Percentiles rank a stretch among this genome's conserved stretches.
phyloP scores from a whole-genome alignment of 768 basidiomycete genomes.

The Russula abietina region DNA sequence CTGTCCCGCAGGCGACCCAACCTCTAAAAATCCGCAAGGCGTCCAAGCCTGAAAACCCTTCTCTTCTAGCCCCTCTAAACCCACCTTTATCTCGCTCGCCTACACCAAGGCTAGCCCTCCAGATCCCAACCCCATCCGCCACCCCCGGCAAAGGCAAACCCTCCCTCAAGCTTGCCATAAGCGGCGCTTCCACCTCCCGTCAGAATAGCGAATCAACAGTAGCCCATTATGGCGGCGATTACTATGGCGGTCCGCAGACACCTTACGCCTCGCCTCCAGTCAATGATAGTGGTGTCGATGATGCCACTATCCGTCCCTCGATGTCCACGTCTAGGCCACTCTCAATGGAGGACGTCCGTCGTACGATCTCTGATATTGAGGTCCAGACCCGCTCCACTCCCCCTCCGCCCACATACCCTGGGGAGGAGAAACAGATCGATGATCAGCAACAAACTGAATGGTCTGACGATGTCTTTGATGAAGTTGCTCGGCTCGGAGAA shows the following conservation, averaged over 20 bases:
- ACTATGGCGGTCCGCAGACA: conserved; percentile 25
- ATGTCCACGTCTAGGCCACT: conserved; percentile 21
- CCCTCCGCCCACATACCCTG: conserved; percentile 27
- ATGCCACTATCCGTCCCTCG: conserved; percentile 40
- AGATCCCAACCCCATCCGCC: conserved; percentile 27
- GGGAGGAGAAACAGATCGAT: conserved; percentile 32
- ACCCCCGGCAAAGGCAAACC: conserved; percentile 22
- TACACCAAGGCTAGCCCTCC: conserved; percentile 31
- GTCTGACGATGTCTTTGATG: conserved; percentile 70
- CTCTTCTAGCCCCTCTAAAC: conserved; percentile 21
- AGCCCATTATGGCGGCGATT: conserved; percentile 19
- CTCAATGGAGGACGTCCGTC: conserved; percentile 27
- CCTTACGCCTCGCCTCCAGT: conserved; percentile 20
- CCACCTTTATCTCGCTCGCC: conserved; percentile 27
- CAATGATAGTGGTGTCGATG: conserved; percentile 34
- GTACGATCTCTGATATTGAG: conserved; percentile 26
- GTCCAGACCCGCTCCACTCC: conserved; percentile 36
- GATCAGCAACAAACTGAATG: conserved; percentile 40
- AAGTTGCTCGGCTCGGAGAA: conserved; percentile 76
- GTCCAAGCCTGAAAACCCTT: conserved; percentile 18
- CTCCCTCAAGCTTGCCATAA: conserved; percentile 24
- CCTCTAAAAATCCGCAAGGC: conserved; percentile 41
- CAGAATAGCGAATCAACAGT: neutral
- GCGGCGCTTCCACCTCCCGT: conserved; percentile 7
- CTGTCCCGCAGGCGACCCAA: conserved; percentile 31